Evolutionary conservation across 768 basidiomycete species (phyloP), one percentile per base, ranked within the genome.

Genomic region (Pulveroboletus sp.): DNA sequence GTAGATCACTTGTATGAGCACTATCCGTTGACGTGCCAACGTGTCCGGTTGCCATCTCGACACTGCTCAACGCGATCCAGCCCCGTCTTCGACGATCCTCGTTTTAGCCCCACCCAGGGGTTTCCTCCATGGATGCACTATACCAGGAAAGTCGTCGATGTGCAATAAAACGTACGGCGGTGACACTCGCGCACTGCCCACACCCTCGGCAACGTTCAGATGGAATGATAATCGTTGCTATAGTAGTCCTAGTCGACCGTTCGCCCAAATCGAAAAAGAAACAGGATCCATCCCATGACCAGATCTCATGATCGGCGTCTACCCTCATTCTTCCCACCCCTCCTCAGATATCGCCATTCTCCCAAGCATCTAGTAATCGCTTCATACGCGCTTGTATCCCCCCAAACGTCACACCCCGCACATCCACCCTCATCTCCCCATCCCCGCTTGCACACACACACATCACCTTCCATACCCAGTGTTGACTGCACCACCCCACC

Each of bases 311-410:
- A 29, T 11, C 27, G 27, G 27, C 27, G 27, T 29, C 27, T 29
- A 29, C 27, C 27, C 9, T 29, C 27, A 29, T 29, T 11, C 27
- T 11, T 2, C 27, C 27, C 8, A 2, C 27, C 27, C 17, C n/a
- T 19, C 10, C 23, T 51, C 48, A 62, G 19, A 67, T 61, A 27
- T 68, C 61, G 13, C 59, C 59, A 11, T 45, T 53, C 46, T 67
- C 63, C 65, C 65, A 68, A 45, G 60, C 63, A 2, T 67, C 65
- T 49, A 69, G 45, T 14, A 67, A 33, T 33, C 36, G 46, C 20
- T 46, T 49, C 65, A 67, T 69, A 5, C 55, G 60, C 11, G 37
- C 42, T 35, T 67, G 57, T 25, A 67, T 24, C 29, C 25, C 54
- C 34, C 33, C 53, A 29, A 59, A 52, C 24, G 46, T 45, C 20